Percentiles rank a stretch among this genome's conserved stretches.
Conservation (phyloP, 2,329 filamentous ascomycete genomes). For the Metarhizium album region DNA sequence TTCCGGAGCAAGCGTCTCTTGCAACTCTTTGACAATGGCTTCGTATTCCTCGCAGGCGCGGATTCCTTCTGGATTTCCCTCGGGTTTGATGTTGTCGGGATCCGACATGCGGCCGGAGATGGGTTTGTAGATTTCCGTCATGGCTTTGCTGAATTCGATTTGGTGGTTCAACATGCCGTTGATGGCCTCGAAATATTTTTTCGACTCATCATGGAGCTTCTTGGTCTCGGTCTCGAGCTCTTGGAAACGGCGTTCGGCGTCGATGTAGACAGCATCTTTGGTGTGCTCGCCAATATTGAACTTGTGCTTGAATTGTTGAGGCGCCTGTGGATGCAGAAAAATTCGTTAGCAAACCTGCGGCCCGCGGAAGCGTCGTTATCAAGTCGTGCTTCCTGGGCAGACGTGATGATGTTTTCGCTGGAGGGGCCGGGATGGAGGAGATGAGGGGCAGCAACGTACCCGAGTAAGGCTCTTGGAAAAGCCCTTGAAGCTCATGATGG, state of each 20-base stretch:
- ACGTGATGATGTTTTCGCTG: not conserved
- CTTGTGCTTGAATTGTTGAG: slow-evolving; percentile 80
- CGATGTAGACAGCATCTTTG: slow-evolving; percentile 88
- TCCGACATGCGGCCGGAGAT: slow-evolving; percentile 95
- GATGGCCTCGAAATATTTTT: slow-evolving; percentile 96
- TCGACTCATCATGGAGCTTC: slow-evolving; percentile 90
- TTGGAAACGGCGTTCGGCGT: slow-evolving; percentile 86
- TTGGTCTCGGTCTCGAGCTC: slow-evolving; percentile 95
- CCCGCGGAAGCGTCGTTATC: not conserved
- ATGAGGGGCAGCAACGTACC: slow-evolving; percentile 43
- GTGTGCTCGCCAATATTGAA: slow-evolving; percentile 96
- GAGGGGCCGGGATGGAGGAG: slow-evolving; percentile 6
- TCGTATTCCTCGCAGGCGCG: slow-evolving; percentile 95
- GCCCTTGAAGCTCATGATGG: slow-evolving; percentile 88
- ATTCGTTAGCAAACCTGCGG: not conserved
- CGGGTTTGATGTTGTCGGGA: slow-evolving; percentile 67
- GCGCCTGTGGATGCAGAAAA: slow-evolving; percentile 44
- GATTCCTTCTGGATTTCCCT: slow-evolving; percentile 90
- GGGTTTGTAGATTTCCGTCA: slow-evolving; percentile 94
- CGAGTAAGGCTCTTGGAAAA: slow-evolving; percentile 82
- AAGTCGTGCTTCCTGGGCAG: not conserved
- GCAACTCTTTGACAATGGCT: slow-evolving; percentile 76
- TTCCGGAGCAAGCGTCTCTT: slow-evolving; percentile 80
- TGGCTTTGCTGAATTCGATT: slow-evolving; percentile 95
- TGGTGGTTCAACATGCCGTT: slow-evolving; percentile 97